These are phyloP conservation scores for Fusarium pilosicola DNA, from an alignment of 2,329 filamentous ascomycete species.

Conservation along the genomic window DNA sequence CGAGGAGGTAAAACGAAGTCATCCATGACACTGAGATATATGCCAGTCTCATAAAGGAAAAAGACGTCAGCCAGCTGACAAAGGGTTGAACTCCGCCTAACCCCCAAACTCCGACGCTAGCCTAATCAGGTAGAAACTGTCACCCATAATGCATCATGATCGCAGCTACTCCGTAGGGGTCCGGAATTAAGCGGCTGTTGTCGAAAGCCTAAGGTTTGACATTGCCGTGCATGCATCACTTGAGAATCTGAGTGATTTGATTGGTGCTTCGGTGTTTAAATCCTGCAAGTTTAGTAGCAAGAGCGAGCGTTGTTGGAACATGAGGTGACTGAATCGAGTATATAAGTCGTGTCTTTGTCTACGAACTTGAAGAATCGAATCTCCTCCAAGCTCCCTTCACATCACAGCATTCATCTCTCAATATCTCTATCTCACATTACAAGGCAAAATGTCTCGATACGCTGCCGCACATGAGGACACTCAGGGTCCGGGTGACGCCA, in stretches of 20 bases:
- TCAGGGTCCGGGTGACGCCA: constrained; percentile 51
- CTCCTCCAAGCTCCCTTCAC: neutral
- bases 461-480: constrained; percentile 20
- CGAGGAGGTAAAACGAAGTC: neutral
- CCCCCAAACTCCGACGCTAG: constrained; percentile 17
- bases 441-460: constrained; percentile 14
- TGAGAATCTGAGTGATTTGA: neutral
- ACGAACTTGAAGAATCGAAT: too few relatives aligned
- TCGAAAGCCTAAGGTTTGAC: too few relatives aligned
- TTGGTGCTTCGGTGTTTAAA: neutral
- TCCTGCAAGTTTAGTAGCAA: neutral
- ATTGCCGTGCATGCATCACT: neutral
- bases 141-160: constrained; percentile 13
- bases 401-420: neutral
- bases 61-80: constrained; percentile 22
- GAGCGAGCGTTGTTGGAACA: neutral
- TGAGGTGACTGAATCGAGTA: neutral
- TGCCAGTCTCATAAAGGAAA: constrained; percentile 8
- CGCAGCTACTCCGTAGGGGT: too few relatives aligned
- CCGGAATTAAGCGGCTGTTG: neutral
- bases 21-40: neutral
- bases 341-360: neutral
- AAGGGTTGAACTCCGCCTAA: neutral
- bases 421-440: neutral
- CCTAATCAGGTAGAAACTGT: constrained; percentile 19